Evolutionary conservation across 257 asterid species (phyloP), one percentile per base, ranked within the genome.

Genomic region (Voacanga thouarsii): DNA sequence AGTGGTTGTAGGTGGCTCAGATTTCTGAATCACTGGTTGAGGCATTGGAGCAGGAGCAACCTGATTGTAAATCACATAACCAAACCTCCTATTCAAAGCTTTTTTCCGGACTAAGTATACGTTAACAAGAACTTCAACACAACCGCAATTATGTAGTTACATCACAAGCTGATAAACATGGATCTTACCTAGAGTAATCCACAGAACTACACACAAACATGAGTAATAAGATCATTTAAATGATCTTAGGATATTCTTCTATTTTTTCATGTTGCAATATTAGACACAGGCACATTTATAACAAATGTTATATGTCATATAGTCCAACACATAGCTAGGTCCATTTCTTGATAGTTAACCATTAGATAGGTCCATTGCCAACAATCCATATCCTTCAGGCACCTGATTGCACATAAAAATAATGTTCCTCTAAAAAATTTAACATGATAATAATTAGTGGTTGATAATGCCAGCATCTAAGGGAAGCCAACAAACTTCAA

Each of bases 21-120:
- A 67, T 83, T 88, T 88, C 84, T 89, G 91, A 80, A 79, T 77
- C 77, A 79, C 88, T 81, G 89, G 87, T 75, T 78, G 87, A 72
- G 89, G 80, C 71, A 81, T 66, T 72, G 89, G 89, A 79, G 90
- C 78, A 77, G 96, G 89, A 85, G 86, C 88, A 74, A 85, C 89
- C 99, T 96, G 94, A 79, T 78, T 72, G 45, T 49, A 66, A 72
- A 76, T 77, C 71, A 83, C 44, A 82, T 33, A 50, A 73, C 56
- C 80, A 71, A 78, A 80, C n/a, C 59, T 14, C 69, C 68, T 74
- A 6, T 28, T 66, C 61, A 19, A 30, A 18, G 61, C 24, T 55
- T 55, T 53, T 21, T 51, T 2, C 57, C n/a, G 5, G 21, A 51
- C 37, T 41, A 19, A 66, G 47, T 23, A 50, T 24, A 64, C 45